Conservation (phyloP, 139 green algal genomes). For the Penium margaritaceum region DNA sequence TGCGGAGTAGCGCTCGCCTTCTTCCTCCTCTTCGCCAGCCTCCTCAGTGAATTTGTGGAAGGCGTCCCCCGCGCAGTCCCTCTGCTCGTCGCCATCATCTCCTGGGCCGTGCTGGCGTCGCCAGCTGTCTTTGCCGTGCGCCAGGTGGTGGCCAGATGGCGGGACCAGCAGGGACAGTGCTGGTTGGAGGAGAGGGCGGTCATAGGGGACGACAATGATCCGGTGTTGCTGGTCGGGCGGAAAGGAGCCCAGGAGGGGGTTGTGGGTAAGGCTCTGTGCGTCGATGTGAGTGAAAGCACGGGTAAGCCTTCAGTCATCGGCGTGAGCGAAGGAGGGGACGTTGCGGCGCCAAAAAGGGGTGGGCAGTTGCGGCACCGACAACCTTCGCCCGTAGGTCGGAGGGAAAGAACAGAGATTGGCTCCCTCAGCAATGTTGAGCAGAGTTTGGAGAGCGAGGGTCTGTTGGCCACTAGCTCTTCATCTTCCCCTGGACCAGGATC, state of each 20-base stretch:
- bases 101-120: conserved; percentile 5
- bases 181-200: conserved; percentile 1
- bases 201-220: neutral
- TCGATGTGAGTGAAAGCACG: too few species aligned
- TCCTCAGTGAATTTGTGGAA: conserved; percentile 21
- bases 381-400: too few species aligned
- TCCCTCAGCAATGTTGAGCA: too few species aligned
- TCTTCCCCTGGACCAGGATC: too few species aligned
- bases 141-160: conserved; percentile 2
- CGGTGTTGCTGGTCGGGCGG: neutral
- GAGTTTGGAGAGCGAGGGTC: too few species aligned
- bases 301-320: too few species aligned
- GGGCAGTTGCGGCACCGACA: too few species aligned
- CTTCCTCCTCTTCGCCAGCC: conserved; percentile 35
- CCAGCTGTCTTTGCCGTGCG: conserved; percentile 11
- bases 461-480: too few species aligned
- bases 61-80: conserved; percentile 1
- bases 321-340: too few species aligned
- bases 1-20: conserved; percentile 18
- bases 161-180: conserved; percentile 7
- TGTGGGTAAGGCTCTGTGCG: too few species aligned
- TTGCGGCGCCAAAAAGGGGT: too few species aligned
- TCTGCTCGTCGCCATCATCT: conserved; percentile 1
- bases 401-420: too few species aligned
- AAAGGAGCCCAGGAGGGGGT: neutral